Conservation (phyloP, 1,284 basidiomycete genomes). For the Apiotrichum mycotoxinovorans region DNA sequence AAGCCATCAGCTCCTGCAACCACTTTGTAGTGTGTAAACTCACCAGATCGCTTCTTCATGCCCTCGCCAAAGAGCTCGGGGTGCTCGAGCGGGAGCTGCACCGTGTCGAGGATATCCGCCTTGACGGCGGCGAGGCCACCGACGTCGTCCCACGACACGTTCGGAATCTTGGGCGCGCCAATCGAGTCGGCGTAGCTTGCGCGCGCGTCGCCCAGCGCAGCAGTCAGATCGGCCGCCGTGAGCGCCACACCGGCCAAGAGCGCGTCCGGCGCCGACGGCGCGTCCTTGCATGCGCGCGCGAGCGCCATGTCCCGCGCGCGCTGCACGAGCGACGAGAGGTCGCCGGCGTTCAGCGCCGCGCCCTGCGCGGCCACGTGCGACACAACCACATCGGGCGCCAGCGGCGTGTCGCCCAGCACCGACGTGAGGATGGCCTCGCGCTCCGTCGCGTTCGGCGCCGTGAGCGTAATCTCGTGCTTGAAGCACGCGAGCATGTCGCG, state of each 20-base stretch:
- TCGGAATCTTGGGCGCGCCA: conserved; percentile 94
- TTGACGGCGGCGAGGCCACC: conserved; percentile 89
- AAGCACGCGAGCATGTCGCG: conserved; percentile 68
- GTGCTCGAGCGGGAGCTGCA: conserved; percentile 89
- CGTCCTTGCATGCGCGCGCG: conserved; percentile 48
- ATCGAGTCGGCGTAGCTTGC: conserved; percentile 84
- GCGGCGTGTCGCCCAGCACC: conserved; percentile 52
- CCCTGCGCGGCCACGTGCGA: conserved; percentile 76
- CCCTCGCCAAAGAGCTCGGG: conserved; percentile 91
- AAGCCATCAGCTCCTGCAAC: too few species aligned
- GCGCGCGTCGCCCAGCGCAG: conserved; percentile 71
- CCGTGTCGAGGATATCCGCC: conserved; percentile 91
- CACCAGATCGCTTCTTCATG: conserved; percentile 92
- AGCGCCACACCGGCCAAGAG: conserved; percentile 59
- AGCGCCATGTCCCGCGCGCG: conserved; percentile 63
- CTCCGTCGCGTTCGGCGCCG: conserved; percentile 75
- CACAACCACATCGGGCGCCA: conserved; percentile 78
- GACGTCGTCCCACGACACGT: conserved; percentile 96
- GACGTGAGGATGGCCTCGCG: conserved; percentile 63
- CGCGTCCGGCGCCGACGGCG: conserved; percentile 16
- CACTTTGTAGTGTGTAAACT: conserved; percentile 19
- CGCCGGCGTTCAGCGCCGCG: conserved; percentile 82
- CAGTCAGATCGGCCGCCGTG: conserved; percentile 66
- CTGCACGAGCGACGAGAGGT: conserved; percentile 69
- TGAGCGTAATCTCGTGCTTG: conserved; percentile 78